A percentile compares a stretch with the other conserved stretches of the same genome.
phyloP scores from a whole-genome alignment of 306 rosid genomes.

The Fragaria iinumae region DNA sequence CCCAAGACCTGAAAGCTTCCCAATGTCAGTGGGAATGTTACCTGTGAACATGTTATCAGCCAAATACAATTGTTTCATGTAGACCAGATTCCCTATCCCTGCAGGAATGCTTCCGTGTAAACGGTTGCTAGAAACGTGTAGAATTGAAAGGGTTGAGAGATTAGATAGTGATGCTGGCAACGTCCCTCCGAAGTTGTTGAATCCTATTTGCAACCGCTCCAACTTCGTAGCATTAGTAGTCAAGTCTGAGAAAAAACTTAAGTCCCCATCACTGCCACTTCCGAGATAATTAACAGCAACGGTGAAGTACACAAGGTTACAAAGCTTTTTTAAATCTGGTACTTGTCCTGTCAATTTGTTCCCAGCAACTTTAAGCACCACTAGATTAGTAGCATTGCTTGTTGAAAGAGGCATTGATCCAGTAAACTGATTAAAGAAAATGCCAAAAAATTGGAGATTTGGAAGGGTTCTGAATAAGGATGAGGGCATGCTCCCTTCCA shows the following conservation, averaged over 20 bases:
- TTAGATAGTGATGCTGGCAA: background rate
- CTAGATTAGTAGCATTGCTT: background rate
- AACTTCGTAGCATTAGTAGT: background rate
- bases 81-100: background rate
- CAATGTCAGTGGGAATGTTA: background rate
- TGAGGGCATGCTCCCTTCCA: background rate
- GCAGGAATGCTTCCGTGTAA: background rate
- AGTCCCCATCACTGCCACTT: background rate
- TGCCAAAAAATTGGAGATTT: accelerated
- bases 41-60: background rate
- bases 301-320: accelerated
- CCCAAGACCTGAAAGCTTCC: background rate
- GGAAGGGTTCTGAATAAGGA: background rate
- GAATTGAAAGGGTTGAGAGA: background rate
- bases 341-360: background rate
- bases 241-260: background rate
- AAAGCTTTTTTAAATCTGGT: background rate
- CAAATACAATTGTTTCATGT: background rate
- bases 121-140: too few species aligned
- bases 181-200: background rate
- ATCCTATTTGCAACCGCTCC: accelerated
- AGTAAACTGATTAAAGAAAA: too few species aligned
- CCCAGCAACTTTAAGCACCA: accelerated
- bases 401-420: background rate
- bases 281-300: accelerated